Evolutionary conservation across 306 rosid genomes (phyloP).

Genomic region (Quillaja saponaria): DNA sequence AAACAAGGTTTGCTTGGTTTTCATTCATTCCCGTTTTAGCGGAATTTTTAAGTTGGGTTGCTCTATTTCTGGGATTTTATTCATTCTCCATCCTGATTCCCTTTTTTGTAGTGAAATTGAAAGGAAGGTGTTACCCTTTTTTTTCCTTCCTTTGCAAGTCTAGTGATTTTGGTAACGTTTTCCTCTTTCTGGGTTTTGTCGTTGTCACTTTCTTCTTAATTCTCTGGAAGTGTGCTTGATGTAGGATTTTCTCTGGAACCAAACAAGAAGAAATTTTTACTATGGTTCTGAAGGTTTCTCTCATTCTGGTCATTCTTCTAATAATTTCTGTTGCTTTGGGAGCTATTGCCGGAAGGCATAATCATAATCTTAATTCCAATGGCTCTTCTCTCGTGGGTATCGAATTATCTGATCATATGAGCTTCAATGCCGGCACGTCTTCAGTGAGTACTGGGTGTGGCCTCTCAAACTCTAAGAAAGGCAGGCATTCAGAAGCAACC

Average conservation of each 20-base stretch:
- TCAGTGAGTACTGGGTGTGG: conserved; percentile 55
- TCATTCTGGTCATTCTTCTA: conserved; percentile 39
- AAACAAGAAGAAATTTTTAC: conserved; percentile 33
- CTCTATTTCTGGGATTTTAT: conserved; percentile 23
- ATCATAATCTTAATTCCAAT: conserved; percentile 40
- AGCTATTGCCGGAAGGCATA: conserved; percentile 38
- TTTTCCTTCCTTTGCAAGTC: conserved; percentile 6
- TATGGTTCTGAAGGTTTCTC: conserved; percentile 44
- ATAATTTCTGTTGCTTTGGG: conserved; percentile 29
- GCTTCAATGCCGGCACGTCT: conserved; percentile 60
- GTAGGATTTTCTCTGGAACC: conserved; percentile 44
- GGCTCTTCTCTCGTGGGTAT: conserved; percentile 69
- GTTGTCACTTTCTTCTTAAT: not conserved
- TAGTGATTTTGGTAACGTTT: conserved; percentile 15
- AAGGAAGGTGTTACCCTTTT: not conserved
- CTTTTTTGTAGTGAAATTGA: not conserved
- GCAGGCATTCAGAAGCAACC: conserved; percentile 34
- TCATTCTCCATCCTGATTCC: not conserved
- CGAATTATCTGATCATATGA: conserved; percentile 64
- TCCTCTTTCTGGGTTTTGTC: conserved; percentile 32
- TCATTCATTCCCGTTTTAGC: not conserved
- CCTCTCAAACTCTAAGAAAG: conserved; percentile 35
- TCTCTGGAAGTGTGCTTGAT: conserved; percentile 25
- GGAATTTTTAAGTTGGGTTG: not conserved
- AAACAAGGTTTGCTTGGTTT: not conserved